These are phyloP conservation scores for Geotrichum phurueaensis DNA, from an alignment of 1,139 yeast genomes.

Conservation along the genomic window DNA sequence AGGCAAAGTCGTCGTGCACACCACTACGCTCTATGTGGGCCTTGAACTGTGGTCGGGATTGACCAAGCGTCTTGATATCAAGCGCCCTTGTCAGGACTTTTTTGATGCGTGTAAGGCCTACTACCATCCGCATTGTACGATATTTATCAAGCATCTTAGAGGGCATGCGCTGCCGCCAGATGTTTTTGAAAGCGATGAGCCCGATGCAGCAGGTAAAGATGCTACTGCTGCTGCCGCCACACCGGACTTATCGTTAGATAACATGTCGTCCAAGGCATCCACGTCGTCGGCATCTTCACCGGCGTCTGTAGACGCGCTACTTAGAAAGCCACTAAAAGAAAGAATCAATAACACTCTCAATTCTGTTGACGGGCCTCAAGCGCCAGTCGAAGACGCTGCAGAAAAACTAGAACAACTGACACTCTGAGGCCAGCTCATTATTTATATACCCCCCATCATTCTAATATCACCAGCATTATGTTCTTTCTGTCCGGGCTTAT, in stretches of 20 bases:
- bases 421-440: neutral
- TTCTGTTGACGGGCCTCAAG: neutral
- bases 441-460: neutral
- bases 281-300: neutral
- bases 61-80: conserved; percentile 65
- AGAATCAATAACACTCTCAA: neutral
- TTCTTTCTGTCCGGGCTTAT: neutral
- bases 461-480: neutral
- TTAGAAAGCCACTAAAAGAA: neutral
- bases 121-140: conserved; percentile 55
- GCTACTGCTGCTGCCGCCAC: neutral
- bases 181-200: conserved; percentile 74
- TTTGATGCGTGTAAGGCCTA: conserved; percentile 68
- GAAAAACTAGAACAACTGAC: neutral
- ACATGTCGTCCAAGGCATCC: neutral
- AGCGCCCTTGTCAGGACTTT: conserved; percentile 86
- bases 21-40: conserved; percentile 77
- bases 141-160: conserved; percentile 69
- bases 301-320: neutral
- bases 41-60: conserved; percentile 54
- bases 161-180: conserved; percentile 71
- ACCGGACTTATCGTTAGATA: neutral
- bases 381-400: neutral
- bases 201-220: conserved; percentile 44
- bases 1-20: conserved; percentile 42